Base-by-base conservation (phyloP, 768 basidiomycete genomes). In the Flagelloscypha sp. region DNA sequence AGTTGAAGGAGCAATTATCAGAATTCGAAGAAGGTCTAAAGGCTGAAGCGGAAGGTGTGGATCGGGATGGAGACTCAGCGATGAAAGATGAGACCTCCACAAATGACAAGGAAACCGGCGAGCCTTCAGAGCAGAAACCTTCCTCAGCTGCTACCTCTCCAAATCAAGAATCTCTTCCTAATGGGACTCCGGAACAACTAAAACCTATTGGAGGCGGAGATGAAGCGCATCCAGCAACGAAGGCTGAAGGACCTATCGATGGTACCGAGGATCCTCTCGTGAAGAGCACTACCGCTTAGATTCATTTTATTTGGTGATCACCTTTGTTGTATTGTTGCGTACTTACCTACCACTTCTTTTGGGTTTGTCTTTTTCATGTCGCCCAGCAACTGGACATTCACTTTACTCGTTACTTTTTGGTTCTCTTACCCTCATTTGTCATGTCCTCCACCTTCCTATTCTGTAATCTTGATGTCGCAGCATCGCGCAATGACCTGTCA, bases 201-300 rank as follows among this genome's bases (percentile, higher is more conserved):
- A 54, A 62, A 13, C 59, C 69, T 5, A 51, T 59, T 24, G 72
- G 78, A 9, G 58, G 62, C 33, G 76, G 74, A 19, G 78, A 81
- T 43, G 66, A 60, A 36, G 67, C 68, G 19, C 62, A 68, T 41
- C 62, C 73, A 5, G 70, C 66, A 8, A 60, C 70, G n/a, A 63
- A 68, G 49, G 68, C 59, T 20, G 81, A 84, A 48, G 79, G 77
- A n/a, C 61, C 82, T 24, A 57, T 77, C 55, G 76, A 83, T 49
- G 56, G 61, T 38, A 79, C 72, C 51, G 79, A 83, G 59, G 72
- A 73, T 53, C 75, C 77, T 7, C 37, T 64, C n/a, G n/a, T n/a
- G 45, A 65, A 62, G 15, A 16, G 23, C 19, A 35, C 30, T 32
- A 32, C 17, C 27, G 21, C 27, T 10, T 35, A 35, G 13, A 8